These are phyloP conservation scores for Toxicodendron radicans DNA, from an alignment of 345 rosid species.

Conservation along the genomic window DNA sequence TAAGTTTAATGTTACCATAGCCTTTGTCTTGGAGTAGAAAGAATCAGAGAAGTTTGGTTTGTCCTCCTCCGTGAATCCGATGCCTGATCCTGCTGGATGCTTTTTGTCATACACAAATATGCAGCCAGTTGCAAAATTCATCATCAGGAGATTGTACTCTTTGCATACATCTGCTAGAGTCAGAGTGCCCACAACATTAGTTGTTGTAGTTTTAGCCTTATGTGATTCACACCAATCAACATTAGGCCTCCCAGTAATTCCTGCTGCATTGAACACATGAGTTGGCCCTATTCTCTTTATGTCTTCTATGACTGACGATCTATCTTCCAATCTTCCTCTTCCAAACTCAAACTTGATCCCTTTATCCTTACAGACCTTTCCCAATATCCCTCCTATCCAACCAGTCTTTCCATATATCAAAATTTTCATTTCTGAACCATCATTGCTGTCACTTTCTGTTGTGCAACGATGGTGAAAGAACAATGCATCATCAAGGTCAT, in stretches of 20 bases:
- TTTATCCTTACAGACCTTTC: constrained; percentile 43
- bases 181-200: constrained; percentile 50
- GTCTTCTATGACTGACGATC: constrained; percentile 45
- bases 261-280: constrained; percentile 62
- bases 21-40: constrained; percentile 61
- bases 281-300: constrained; percentile 38
- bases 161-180: constrained; percentile 54
- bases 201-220: constrained; percentile 46
- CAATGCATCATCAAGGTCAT: constrained; percentile 22
- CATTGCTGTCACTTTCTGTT: neutral
- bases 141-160: constrained; percentile 41
- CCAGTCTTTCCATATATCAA: constrained; percentile 56
- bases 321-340: constrained; percentile 50
- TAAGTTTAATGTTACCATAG: constrained; percentile 40
- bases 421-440: constrained; percentile 38
- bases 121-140: constrained; percentile 61
- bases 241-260: constrained; percentile 62
- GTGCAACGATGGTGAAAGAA: neutral
- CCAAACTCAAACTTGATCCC: constrained; percentile 48
- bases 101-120: constrained; percentile 50
- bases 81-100: constrained; percentile 53
- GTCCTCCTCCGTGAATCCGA: constrained; percentile 58
- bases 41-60: constrained; percentile 51
- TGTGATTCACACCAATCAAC: constrained; percentile 68
- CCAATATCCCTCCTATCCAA: constrained; percentile 58